These are phyloP conservation scores for Candida lessepsii DNA, from an alignment of 805 yeast species.

Conservation along the genomic window DNA sequence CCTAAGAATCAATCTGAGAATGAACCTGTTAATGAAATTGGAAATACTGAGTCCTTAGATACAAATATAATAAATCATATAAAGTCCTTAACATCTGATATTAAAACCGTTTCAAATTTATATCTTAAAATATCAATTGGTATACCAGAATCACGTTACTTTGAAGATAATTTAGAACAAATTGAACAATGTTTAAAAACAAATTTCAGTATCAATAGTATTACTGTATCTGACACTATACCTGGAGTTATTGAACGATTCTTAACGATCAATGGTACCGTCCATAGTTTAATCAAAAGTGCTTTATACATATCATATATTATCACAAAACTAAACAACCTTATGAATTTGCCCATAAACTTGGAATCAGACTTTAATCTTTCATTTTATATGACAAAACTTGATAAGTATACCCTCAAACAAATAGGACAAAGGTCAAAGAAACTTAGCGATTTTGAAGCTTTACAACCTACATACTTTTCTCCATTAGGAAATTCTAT, in stretches of 20 bases:
- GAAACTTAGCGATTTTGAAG: constrained; percentile 6
- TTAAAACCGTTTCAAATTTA: constrained; percentile 4
- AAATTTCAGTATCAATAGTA: constrained; percentile 22
- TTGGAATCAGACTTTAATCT: constrained; percentile 22
- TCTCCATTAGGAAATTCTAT: constrained; percentile 2
- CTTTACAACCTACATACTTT: constrained; percentile 6
- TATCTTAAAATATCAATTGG: constrained; percentile 17
- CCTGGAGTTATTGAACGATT: constrained; percentile 32
- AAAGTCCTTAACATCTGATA: neutral
- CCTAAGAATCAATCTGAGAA: too few species aligned
- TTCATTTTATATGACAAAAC: constrained; percentile 6
- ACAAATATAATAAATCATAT: constrained; percentile 5
- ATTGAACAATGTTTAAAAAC: constrained; percentile 17
- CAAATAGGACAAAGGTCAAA: constrained; percentile 14
- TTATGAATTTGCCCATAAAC: constrained; percentile 24
- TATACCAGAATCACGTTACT: constrained; percentile 26
- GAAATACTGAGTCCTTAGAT: too few species aligned
- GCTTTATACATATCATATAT: constrained; percentile 27
- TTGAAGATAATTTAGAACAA: constrained; percentile 17
- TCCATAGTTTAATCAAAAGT: constrained; percentile 22
- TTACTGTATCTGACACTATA: constrained; percentile 20
- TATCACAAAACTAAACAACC: constrained; percentile 27
- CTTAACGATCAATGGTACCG: constrained; percentile 29
- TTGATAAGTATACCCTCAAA: constrained; percentile 9
- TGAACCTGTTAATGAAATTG: too few species aligned